Percentiles rank a stretch among this genome's conserved stretches.
phyloP scores from a whole-genome alignment of 257 asterid genomes.

The Solanum appendiculatum region DNA sequence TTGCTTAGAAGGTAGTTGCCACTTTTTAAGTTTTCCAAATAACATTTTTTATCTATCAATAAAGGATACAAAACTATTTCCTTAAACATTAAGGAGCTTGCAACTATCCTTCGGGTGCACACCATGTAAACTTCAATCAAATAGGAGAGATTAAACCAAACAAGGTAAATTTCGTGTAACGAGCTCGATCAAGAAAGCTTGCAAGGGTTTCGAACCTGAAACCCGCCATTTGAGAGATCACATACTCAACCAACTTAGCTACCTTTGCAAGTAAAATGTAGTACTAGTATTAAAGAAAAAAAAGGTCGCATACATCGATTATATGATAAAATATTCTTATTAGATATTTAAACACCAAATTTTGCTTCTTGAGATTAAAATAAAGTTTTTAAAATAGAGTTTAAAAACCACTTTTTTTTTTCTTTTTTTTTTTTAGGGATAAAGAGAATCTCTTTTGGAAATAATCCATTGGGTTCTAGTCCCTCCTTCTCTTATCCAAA shows the following conservation, averaged over 20 bases:
- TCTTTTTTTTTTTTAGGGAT: neutral
- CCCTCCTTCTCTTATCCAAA: neutral
- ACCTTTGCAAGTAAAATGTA: too few relatives aligned
- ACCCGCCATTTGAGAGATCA: neutral
- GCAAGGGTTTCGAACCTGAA: accelerated
- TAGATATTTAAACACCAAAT: neutral
- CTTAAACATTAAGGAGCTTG: too few relatives aligned
- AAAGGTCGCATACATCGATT: too few relatives aligned
- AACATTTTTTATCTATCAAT: neutral
- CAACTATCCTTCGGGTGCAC: too few relatives aligned
- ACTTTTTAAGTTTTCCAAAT: too few relatives aligned
- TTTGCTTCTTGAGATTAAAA: neutral
- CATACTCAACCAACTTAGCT: neutral
- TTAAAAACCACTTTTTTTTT: neutral
- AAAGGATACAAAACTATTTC: neutral
- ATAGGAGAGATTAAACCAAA: too few relatives aligned
- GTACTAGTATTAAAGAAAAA: too few relatives aligned
- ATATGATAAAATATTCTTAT: too few relatives aligned
- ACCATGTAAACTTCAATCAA: too few relatives aligned
- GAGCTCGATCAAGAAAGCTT: too few relatives aligned
- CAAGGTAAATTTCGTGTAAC: too few relatives aligned
- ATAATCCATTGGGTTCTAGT: neutral
- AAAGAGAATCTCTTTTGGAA: neutral
- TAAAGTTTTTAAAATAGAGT: neutral
- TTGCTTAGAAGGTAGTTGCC: too few relatives aligned